Base-by-base conservation (phyloP, 305 asterid genomes). In the Fraxinus baroniana region DNA sequence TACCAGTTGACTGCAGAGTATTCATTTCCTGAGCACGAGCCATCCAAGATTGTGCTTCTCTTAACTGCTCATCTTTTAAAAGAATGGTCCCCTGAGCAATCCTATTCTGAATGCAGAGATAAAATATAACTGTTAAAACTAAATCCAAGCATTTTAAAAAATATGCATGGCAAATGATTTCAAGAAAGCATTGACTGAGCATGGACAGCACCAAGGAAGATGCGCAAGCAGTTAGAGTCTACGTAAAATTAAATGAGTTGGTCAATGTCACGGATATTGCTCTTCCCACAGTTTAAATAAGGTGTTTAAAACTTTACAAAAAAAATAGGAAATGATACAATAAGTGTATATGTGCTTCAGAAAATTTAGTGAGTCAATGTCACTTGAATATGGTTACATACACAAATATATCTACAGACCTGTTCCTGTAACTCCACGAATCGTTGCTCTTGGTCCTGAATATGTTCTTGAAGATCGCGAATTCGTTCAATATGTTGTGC, bases 1-100 rank as follows among this genome's bases (percentile, higher is more conserved):
- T 87, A 6, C 89, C 85, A 55, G 89, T 77, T 73, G 94, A 87
- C 49, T 91, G 97, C 82, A 91, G 80, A 26, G 91, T 95, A 87
- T 93, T 96, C 88, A 92, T 84, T 88, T 95, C 98, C 84, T 91
- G 98, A 62, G 91, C 93, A 75, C 93, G 98, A 81, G 92, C 82
- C 46, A 93, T 89, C 98, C 98, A 94, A 81, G 92, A 87, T 83
- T 92, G 98, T 60, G 97, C 93, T 83, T 95, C 97, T 77, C 97
- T 89, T 80, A 93, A 77, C 78, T 93, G 98, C 82, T 93, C 97
- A 55, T 92, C 98, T 87, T 91, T 95, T 78, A 86, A 91, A 79
- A 87, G 72, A 76, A 91, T 78, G 70, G 90, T 87, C 82, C 92
- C 98, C 86, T 93, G 97, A 85, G 96, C 57, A 46, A 46, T 46